Evolutionary conservation across 2,329 filamentous ascomycete species (phyloP), one percentile per base, ranked within the genome.

Genomic region (Talaromyces sp.): DNA sequence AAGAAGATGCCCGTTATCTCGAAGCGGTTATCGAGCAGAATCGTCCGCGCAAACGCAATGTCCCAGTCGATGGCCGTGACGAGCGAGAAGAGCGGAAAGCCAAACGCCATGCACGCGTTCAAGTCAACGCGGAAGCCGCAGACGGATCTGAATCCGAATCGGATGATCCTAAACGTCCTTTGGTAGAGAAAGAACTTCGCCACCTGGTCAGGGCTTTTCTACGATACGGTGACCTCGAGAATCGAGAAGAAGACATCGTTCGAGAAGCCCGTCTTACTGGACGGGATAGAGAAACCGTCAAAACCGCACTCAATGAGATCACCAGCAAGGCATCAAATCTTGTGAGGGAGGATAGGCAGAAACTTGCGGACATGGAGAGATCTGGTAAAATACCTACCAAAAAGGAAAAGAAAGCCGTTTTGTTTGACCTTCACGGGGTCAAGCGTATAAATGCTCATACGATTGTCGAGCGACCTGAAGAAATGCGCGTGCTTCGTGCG

Each of bases 381-480:
- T 81, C 89, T 65, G 91, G 91, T 71, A 96, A 95, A 73, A 84
- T 87, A 2, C 78, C 96, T 59, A 96, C 93, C 0, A 97, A 98
- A 80, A 99, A 99, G 75, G 95, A 99, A 73, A 92, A 92, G 76
- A 99, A 99, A 77, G 95, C 95, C 0, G 91, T 99, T 19, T 81
- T 99, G 52, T 97, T 99, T 69, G 93, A 98, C 72, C 96, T 93
- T 76, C 88, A 90, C 53, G 92, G 93, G 60, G 89, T 97, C 57
- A 96, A 96, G 76, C 93, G 96, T 69, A 85, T 97, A 70, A 99
- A 99, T 71, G 95, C 95, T 0, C 92, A 96, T 76, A 98, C 95
- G 0, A 90, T 97, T 59, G 86, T 96, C 11, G 93, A 98, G 68
- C 88, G 96, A 9, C 93, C 95, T 0, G 85, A 88, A 54, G 93